These are phyloP conservation scores for Fusarium sp. DNA, from an alignment of 2,329 filamentous ascomycete genomes.

Conservation along the genomic window DNA sequence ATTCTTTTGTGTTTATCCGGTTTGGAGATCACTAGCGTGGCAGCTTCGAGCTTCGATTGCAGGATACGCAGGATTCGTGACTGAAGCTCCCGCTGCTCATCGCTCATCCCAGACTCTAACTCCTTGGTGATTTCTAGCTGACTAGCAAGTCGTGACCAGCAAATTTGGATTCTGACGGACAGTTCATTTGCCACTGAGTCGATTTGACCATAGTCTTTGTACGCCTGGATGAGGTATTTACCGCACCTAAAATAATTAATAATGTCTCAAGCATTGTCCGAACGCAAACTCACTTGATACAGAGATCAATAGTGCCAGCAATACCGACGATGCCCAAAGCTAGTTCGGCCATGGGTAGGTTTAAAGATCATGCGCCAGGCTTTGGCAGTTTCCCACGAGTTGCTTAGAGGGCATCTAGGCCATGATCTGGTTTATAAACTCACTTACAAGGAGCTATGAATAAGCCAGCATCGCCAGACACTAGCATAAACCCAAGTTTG, in stretches of 20 bases:
- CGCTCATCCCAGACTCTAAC: neutral
- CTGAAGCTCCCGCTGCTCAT: neutral
- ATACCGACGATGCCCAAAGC: neutral
- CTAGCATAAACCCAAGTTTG: neutral
- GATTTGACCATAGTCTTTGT: neutral
- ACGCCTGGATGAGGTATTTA: neutral
- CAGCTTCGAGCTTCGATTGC: neutral
- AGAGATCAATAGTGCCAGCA: neutral
- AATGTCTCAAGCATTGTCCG: accelerated
- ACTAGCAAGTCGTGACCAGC: neutral
- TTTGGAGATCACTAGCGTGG: neutral
- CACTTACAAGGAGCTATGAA: no score
- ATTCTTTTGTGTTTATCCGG: neutral
- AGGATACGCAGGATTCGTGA: neutral
- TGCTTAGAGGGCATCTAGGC: no score
- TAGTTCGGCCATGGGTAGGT: neutral
- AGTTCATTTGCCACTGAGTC: neutral
- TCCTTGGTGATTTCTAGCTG: neutral
- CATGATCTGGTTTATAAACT: no score
- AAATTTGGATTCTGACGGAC: neutral
- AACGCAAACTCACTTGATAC: neutral
- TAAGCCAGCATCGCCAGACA: no score
- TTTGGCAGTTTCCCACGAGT: no score
- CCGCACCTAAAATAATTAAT: neutral
- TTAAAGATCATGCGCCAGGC: accelerated